Evolutionary conservation across 257 asterid genomes (phyloP), one percentile per base, ranked within the genome.

Genomic region (Plantago ovata): DNA sequence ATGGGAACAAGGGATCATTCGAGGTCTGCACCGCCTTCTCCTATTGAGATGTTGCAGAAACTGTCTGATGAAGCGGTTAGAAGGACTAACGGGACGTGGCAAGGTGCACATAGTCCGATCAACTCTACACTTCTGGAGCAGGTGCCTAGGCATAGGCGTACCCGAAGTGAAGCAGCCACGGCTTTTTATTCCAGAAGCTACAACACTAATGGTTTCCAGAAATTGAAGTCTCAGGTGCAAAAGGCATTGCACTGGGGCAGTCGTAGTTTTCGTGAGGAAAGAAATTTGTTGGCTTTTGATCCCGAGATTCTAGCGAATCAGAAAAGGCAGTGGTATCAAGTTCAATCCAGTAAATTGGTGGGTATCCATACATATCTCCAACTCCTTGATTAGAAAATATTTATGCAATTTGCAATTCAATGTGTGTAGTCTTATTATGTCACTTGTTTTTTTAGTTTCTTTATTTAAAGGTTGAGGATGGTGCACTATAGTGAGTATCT

Each of bases 301-400:
- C 95, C 98, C 7, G 96, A 90, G 89, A 82, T 85, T 78, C 77
- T 87, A 60, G 92, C 96, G 49, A 81, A 91, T 64, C 98, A 85
- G 79, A 91, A 91, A 77, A 71, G 98, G 51, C 96, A 85, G 69
- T 91, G 98, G 98, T 85, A 81, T 81, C 86, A 81, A 72, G 73
- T 80, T 63, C 80, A 85, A 66, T 85, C 98, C 11, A 85, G 78
- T 69, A 50, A 84, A 64, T 39, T 46, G 96, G 98, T 91, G 85
- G 64, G 84, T 58, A 45, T 28, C 66, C 54, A 66, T 52, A 43
- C 56, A 53, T 19, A 28, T 28, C 36, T 28, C 40, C 24, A 41
- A 14, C 38, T 53, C 73, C 73, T n/a, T 54, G 40, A 21, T 36
- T 49, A 39, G 20, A 13, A n/a, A 20, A 39, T 64, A 28, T 28